A percentile compares a stretch with the other conserved stretches of the same genome.
phyloP scores from a whole-genome alignment of 768 basidiomycete species.

The Cytidiella melzeri region DNA sequence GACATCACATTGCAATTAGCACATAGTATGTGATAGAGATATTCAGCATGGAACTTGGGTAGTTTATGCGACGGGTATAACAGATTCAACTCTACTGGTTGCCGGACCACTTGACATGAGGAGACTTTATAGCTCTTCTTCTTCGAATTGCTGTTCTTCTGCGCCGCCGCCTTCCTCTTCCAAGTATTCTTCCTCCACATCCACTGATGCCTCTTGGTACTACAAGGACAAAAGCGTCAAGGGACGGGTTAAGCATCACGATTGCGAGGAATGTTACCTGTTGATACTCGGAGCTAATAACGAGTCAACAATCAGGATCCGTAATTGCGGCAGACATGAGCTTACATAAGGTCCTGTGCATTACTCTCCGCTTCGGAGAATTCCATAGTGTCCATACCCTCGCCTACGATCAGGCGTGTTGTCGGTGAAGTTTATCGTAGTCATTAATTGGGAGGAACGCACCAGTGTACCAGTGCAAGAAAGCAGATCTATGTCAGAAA shows the following conservation, averaged over 20 bases:
- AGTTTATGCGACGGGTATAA: neutral
- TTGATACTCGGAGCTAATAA: conserved; percentile 79
- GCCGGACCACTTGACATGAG: neutral
- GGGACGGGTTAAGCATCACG: neutral
- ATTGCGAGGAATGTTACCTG: conserved; percentile 40
- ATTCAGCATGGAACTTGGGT: too few relatives aligned
- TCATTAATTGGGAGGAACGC: neutral
- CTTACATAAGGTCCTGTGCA: conserved; percentile 73
- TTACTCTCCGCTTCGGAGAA: conserved; percentile 89
- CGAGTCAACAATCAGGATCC: neutral
- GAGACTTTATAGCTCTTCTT: conserved; percentile 27
- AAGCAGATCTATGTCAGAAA: conserved; percentile 43
- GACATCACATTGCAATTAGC: too few relatives aligned
- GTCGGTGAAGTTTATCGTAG: too few relatives aligned
- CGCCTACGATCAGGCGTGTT: conserved; percentile 26
- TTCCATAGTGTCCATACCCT: conserved; percentile 87
- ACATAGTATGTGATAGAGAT: too few relatives aligned
- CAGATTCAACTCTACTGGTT: neutral
- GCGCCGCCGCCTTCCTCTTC: conserved; percentile 25
- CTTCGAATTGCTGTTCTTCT: conserved; percentile 21
- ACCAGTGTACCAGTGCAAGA: conserved; percentile 84
- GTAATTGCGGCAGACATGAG: conserved; percentile 9
- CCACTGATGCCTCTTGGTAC: conserved; percentile 56
- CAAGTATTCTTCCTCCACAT: conserved; percentile 34
- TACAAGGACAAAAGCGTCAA: conserved; percentile 17